Percentiles rank a stretch among this genome's conserved stretches.
phyloP scores from a whole-genome alignment of 257 asterid species.

The Solanum boliviense region DNA sequence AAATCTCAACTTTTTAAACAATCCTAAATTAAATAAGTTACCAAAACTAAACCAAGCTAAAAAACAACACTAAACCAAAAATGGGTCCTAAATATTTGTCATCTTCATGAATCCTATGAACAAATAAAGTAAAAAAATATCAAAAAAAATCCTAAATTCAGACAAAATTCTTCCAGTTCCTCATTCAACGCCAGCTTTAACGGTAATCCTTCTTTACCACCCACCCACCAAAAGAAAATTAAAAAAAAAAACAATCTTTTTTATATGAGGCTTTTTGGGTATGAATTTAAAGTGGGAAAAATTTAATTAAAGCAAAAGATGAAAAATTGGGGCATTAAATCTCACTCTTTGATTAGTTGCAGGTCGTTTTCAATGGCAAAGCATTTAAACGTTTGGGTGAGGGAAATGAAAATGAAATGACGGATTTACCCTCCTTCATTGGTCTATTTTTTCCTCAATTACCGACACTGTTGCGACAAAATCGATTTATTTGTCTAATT shows the following conservation, averaged over 20 bases:
- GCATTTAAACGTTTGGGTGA: constrained; percentile 27
- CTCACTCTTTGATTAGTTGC: constrained; percentile 1
- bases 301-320: background rate
- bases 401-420: background rate
- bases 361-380: constrained; percentile 18
- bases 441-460: background rate
- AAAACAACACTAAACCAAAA: background rate
- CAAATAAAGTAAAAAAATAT: background rate
- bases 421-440: background rate
- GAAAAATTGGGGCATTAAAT: constrained; percentile 16
- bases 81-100: background rate
- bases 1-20: background rate
- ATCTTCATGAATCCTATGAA: background rate
- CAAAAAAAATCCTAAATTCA: background rate
- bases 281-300: background rate
- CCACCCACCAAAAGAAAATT: background rate
- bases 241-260: background rate
- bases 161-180: background rate
- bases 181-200: constrained; percentile 3
- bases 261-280: background rate
- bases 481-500: background rate
- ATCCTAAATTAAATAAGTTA: background rate
- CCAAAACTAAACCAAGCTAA: background rate
- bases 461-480: background rate
- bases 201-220: background rate